A percentile compares a stretch with the other conserved stretches of the same genome.
Evolutionary conservation across 768 basidiomycete genomes (phyloP).

Genomic region (Tephrocybe sp.): DNA sequence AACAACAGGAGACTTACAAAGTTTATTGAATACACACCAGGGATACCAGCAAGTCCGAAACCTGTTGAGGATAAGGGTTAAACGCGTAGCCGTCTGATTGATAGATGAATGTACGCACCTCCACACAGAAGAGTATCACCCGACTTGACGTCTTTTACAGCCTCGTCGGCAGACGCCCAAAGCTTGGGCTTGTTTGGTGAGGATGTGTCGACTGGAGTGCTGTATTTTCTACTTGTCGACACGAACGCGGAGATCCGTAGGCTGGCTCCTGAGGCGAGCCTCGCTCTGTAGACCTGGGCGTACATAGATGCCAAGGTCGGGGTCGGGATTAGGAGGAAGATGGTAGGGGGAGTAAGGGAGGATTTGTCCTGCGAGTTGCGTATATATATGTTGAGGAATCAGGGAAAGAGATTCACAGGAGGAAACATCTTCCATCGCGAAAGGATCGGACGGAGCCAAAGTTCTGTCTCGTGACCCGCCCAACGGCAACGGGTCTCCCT

Average conservation of each 20-base stretch:
- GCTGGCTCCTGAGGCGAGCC: constrained; percentile 14
- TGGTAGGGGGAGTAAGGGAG: not conserved
- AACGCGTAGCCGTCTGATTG: not conserved
- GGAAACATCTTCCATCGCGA: constrained; percentile 15
- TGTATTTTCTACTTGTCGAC: constrained; percentile 29
- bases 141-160: constrained; percentile 79
- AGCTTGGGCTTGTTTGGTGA: constrained; percentile 56
- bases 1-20: not conserved
- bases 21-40: constrained; percentile 48
- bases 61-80: constrained; percentile 41
- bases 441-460: constrained; percentile 16
- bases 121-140: constrained; percentile 79
- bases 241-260: constrained; percentile 22
- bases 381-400: constrained; percentile 4
- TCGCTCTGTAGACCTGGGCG: constrained; percentile 23
- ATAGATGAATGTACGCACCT: constrained; percentile 47
- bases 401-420: constrained; percentile 11
- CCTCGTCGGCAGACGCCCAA: constrained; percentile 82
- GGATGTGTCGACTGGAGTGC: constrained; percentile 30
- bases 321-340: not conserved
- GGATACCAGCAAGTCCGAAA: constrained; percentile 88
- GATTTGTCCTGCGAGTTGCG: not conserved
- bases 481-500: constrained; percentile 1
- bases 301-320: constrained; percentile 11
- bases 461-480: constrained; percentile 11